Percentiles rank a stretch among this genome's conserved stretches.
Evolutionary conservation across 805 yeast species (phyloP).

Genomic region (Cyberlindnera mycetangii): DNA sequence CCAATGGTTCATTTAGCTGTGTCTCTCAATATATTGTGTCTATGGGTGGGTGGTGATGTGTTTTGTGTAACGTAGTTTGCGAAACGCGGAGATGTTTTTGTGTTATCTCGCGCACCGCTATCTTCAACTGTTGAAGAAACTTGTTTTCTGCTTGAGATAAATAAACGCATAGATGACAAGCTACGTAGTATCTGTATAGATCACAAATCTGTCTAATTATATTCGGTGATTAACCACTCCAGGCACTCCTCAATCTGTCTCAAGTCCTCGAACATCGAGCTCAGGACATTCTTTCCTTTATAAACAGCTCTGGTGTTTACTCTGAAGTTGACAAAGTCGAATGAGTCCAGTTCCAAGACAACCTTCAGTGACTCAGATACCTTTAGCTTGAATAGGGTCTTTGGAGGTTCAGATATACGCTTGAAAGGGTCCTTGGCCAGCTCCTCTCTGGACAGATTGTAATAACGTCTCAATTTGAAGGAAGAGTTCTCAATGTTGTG

Average conservation of each 20-base stretch:
- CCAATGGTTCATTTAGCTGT: slow-evolving; percentile 24
- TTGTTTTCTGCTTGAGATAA: no score
- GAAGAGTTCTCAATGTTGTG: slow-evolving; percentile 6
- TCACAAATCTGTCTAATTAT: not conserved
- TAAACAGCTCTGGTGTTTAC: slow-evolving; percentile 16
- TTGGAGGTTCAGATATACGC: slow-evolving; percentile 22
- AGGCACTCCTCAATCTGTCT: slow-evolving; percentile 54
- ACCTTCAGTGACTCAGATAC: slow-evolving; percentile 12
- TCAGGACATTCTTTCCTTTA: slow-evolving; percentile 37
- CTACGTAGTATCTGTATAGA: no score
- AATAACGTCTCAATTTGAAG: slow-evolving; percentile 19
- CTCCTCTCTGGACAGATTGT: slow-evolving; percentile 15
- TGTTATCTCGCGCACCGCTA: no score
- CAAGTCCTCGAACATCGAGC: slow-evolving; percentile 47
- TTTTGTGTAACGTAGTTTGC: not conserved
- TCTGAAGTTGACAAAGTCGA: slow-evolving; percentile 24
- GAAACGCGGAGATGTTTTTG: not conserved
- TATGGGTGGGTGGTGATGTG: not conserved
- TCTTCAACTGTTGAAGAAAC: no score
- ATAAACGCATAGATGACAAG: no score
- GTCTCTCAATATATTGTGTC: no score
- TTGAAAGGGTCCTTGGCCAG: slow-evolving; percentile 18
- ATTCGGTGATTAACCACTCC: slow-evolving; percentile 44
- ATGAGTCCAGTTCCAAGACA: slow-evolving; percentile 16
- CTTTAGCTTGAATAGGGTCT: slow-evolving; percentile 33